Conservation (phyloP, 306 rosid species). For the Luffa aegyptiaca region DNA sequence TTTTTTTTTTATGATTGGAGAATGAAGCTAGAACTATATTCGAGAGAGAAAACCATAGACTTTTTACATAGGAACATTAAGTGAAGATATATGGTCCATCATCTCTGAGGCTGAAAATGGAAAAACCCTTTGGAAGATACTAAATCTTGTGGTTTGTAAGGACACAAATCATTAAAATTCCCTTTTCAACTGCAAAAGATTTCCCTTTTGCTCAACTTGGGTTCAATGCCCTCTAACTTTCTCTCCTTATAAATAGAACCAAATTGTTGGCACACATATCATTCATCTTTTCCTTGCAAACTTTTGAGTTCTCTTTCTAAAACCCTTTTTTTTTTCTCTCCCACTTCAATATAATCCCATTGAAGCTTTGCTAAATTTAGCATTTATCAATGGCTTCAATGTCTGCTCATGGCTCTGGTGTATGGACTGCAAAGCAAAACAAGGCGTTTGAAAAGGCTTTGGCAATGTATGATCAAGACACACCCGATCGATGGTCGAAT, state of each 20-base stretch:
- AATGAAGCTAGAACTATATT: too few relatives aligned
- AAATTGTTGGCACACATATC: neutral
- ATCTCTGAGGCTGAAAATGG: too few relatives aligned
- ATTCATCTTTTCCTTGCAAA: neutral
- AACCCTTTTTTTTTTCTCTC: neutral
- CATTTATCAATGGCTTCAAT: slow-evolving; percentile 4
- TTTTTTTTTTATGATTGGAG: too few relatives aligned
- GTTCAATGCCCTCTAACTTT: neutral
- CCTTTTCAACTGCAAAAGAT: neutral
- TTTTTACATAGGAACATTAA: too few relatives aligned
- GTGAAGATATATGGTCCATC: too few relatives aligned
- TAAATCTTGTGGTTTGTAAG: slow-evolving; percentile 14
- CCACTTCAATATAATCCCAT: neutral
- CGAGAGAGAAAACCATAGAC: too few relatives aligned
- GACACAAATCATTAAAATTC: slow-evolving; percentile 7
- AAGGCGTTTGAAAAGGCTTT: slow-evolving; percentile 29
- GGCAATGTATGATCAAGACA: slow-evolving; percentile 31
- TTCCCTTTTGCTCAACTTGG: neutral
- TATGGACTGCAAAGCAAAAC: slow-evolving; percentile 32
- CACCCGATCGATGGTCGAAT: slow-evolving; percentile 35
- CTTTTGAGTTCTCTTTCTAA: too few relatives aligned
- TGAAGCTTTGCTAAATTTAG: neutral
- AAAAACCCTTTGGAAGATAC: neutral
- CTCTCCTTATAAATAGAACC: neutral
- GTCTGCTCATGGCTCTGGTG: slow-evolving; percentile 2